A percentile compares a stretch with the other conserved stretches of the same genome.
Conservation (phyloP, 805 yeast genomes). For the Metschnikowia sp. region DNA sequence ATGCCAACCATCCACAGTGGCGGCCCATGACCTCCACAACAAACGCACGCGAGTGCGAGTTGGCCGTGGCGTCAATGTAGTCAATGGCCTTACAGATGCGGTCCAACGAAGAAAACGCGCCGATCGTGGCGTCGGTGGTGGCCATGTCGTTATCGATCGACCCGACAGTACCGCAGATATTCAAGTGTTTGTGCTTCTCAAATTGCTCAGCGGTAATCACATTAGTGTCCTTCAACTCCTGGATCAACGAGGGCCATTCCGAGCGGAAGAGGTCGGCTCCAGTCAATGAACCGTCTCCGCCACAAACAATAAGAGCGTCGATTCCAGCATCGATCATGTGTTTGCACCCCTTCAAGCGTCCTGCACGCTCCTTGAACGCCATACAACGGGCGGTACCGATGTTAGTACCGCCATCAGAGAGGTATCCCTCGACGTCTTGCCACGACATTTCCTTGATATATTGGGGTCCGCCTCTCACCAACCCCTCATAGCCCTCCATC, state of each 20-base stretch:
- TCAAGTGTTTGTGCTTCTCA: constrained; percentile 51
- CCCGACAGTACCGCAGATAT: constrained; percentile 74
- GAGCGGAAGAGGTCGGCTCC: constrained; percentile 76
- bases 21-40: constrained; percentile 88
- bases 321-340: constrained; percentile 69
- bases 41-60: constrained; percentile 78
- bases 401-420: constrained; percentile 69
- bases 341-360: constrained; percentile 60
- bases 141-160: constrained; percentile 86
- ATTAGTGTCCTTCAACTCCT: constrained; percentile 48
- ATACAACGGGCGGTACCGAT: constrained; percentile 77
- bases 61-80: constrained; percentile 81
- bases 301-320: constrained; percentile 76
- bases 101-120: constrained; percentile 74
- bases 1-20: constrained; percentile 85
- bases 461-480: constrained; percentile 61
- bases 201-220: constrained; percentile 46
- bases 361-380: constrained; percentile 64
- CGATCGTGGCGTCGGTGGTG: constrained; percentile 80
- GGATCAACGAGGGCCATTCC: constrained; percentile 72
- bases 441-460: constrained; percentile 59
- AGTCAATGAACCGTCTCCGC: constrained; percentile 81
- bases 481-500: constrained; percentile 73
- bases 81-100: constrained; percentile 74
- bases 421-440: constrained; percentile 72